Percentiles rank a stretch among this genome's conserved stretches.
Conservation (phyloP, 305 asterid genomes). For the Fraxinus latifolia region DNA sequence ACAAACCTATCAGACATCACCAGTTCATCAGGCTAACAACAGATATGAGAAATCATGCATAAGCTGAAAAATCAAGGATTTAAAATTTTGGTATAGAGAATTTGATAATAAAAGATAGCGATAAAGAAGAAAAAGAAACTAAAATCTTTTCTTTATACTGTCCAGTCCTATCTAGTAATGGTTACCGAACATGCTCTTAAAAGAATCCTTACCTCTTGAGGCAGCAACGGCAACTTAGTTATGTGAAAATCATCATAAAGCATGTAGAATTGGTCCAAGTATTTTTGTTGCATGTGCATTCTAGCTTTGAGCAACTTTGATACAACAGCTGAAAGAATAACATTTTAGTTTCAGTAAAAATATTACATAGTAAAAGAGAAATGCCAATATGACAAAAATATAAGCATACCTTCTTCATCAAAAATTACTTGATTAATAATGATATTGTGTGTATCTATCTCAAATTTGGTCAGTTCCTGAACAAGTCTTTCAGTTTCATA, state of each 20-base stretch:
- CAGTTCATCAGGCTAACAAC: background rate
- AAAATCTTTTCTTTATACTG: background rate
- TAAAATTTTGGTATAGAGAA: background rate
- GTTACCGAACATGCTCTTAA: background rate
- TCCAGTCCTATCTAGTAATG: background rate
- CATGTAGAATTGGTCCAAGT: conserved; percentile 90
- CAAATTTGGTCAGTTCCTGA: conserved; percentile 88
- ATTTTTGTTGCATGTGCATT: conserved; percentile 85
- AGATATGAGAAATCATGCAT: background rate
- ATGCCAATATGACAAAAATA: background rate
- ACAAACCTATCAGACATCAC: conserved; percentile 50
- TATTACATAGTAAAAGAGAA: conserved; percentile 5
- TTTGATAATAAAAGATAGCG: background rate
- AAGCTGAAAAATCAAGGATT: background rate
- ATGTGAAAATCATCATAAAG: conserved; percentile 82
- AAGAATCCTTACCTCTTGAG: conserved; percentile 67
- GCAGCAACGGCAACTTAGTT: conserved; percentile 87
- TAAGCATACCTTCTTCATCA: conserved; percentile 77
- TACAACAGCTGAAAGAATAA: conserved; percentile 49
- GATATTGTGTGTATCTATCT: conserved; percentile 91
- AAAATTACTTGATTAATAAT: conserved; percentile 90
- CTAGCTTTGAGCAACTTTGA: conserved; percentile 90
- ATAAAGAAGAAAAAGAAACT: background rate
- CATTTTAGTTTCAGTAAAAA: conserved; percentile 6
- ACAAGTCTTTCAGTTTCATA: conserved; percentile 94